A percentile compares a stretch with the other conserved stretches of the same genome.
Conservation (phyloP, 495 filamentous ascomycete species). For the Neurospora tetrasperma region DNA sequence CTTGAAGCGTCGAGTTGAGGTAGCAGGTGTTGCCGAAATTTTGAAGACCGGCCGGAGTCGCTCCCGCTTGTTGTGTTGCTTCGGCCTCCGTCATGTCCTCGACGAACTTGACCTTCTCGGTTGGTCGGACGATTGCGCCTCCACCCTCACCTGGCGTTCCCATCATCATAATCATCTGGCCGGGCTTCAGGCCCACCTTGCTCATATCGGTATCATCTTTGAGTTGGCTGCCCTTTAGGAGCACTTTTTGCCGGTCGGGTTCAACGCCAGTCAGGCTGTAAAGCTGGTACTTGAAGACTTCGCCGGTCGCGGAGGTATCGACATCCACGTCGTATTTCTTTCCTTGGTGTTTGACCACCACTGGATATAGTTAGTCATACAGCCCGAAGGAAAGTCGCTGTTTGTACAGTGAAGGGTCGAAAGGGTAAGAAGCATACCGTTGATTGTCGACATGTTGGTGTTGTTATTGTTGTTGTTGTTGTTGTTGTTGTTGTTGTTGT, state of each 20-base stretch:
- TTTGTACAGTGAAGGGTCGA: background rate
- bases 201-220: conserved; percentile 90
- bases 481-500: background rate
- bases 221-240: conserved; percentile 86
- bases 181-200: conserved; percentile 72
- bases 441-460: conserved; percentile 18
- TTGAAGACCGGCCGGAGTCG: conserved; percentile 77
- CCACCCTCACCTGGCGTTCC: conserved; percentile 67
- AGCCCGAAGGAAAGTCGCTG: background rate
- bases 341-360: conserved; percentile 88
- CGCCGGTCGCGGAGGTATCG: conserved; percentile 73
- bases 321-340: conserved; percentile 91
- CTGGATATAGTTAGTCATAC: conserved; percentile 35
- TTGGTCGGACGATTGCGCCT: conserved; percentile 57
- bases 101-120: conserved; percentile 74
- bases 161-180: conserved; percentile 93
- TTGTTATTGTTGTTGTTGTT: background rate
- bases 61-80: conserved; percentile 68
- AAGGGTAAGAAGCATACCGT: conserved; percentile 10
- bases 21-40: conserved; percentile 98
- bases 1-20: conserved; percentile 91
- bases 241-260: conserved; percentile 88
- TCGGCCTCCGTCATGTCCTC: conserved; percentile 99
- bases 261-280: conserved; percentile 94
- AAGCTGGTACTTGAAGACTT: conserved; percentile 89